Conservation (phyloP, 495 filamentous ascomycete genomes). For the Pyrenula massariospora region DNA sequence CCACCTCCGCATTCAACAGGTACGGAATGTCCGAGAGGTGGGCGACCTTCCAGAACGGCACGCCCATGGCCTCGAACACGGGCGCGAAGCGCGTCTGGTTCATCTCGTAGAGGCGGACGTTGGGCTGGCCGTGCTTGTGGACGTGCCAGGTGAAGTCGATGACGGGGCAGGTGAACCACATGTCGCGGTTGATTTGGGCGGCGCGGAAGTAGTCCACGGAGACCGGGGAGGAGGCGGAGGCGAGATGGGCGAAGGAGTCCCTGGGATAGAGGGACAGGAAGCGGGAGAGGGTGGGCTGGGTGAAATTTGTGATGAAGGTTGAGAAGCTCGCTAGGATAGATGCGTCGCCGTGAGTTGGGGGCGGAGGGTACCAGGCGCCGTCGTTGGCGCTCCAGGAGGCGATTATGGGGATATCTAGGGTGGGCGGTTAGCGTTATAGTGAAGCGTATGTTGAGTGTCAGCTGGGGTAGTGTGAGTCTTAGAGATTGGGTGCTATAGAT, state of each 20-base stretch:
- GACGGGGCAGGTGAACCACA: conserved; percentile 32
- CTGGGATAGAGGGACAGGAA: conserved; percentile 35
- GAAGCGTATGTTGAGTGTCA: no score
- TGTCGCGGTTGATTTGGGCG: conserved; percentile 30
- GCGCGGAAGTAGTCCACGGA: conserved; percentile 30
- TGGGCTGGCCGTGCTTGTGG: conserved; percentile 12
- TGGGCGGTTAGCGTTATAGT: no score
- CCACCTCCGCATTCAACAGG: conserved; percentile 19
- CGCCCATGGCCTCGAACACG: conserved; percentile 14
- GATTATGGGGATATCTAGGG: no score
- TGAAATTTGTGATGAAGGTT: no score
- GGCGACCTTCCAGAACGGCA: conserved; percentile 22
- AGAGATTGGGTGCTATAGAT: no score
- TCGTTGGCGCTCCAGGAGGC: no score
- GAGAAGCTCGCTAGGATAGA: no score
- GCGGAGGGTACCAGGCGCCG: no score
- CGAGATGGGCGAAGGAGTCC: conserved; percentile 20
- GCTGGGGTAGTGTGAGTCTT: no score
- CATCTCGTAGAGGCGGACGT: conserved; percentile 26
- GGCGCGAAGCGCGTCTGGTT: conserved; percentile 30
- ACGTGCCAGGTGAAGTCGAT: conserved; percentile 25
- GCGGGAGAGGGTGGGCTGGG: conserved; percentile 1
- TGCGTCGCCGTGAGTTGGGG: no score
- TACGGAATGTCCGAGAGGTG: conserved; percentile 37
- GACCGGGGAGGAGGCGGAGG: conserved; percentile 6